phyloP scores from a whole-genome alignment of 1,139 yeast genomes.

The Hansenula sp. region DNA sequence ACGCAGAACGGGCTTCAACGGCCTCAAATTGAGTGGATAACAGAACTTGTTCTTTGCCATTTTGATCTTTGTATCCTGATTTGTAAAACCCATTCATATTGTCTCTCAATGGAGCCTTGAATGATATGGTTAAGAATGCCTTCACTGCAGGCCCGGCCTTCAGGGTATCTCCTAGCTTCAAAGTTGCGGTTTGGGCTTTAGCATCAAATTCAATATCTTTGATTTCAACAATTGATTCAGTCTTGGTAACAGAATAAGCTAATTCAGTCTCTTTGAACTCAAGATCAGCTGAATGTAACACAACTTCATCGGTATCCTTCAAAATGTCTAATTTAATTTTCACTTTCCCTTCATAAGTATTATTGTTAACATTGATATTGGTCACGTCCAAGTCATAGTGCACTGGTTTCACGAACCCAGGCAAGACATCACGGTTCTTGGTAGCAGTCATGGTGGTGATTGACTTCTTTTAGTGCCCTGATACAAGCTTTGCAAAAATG shows the following conservation, averaged over 20 bases:
- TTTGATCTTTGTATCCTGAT: conserved; percentile 60
- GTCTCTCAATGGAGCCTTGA: conserved; percentile 66
- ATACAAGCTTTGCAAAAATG: neutral
- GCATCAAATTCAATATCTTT: conserved; percentile 37
- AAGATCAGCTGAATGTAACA: conserved; percentile 46
- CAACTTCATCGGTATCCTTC: conserved; percentile 62
- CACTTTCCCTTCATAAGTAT: conserved; percentile 60
- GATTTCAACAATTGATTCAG: conserved; percentile 25
- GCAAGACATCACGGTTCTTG: conserved; percentile 55
- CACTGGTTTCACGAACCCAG: conserved; percentile 63
- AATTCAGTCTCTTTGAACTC: conserved; percentile 22
- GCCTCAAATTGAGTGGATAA: conserved; percentile 87
- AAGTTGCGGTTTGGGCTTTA: conserved; percentile 59
- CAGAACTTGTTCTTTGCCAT: conserved; percentile 59
- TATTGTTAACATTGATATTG: conserved; percentile 18
- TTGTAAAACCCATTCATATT: conserved; percentile 81
- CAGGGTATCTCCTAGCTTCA: conserved; percentile 45
- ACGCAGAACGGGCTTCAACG: conserved; percentile 80
- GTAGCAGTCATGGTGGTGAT: neutral
- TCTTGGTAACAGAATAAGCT: conserved; percentile 17
- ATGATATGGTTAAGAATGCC: conserved; percentile 46
- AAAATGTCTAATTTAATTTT: conserved; percentile 60
- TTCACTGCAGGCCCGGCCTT: conserved; percentile 41
- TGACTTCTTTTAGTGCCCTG: neutral
- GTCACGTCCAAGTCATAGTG: conserved; percentile 53